Conservation (phyloP, 306 rosid genomes). For the Cicer arietinum region DNA sequence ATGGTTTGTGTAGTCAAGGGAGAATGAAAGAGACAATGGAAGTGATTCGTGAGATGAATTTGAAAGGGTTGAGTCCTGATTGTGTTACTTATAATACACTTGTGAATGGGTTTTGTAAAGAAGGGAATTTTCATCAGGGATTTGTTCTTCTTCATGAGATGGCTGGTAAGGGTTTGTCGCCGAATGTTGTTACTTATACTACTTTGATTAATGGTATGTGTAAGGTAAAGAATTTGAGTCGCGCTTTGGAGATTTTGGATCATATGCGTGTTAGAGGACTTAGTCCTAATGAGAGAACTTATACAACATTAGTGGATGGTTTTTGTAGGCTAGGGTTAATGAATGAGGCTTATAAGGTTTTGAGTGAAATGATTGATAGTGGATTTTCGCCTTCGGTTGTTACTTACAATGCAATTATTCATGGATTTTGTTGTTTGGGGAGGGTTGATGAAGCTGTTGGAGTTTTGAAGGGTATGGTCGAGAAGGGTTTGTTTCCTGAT, state of each 20-base stretch:
- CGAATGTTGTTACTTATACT: constrained; percentile 83
- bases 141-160: constrained; percentile 74
- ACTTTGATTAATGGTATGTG: constrained; percentile 80
- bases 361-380: constrained; percentile 68
- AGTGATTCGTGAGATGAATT: constrained; percentile 66
- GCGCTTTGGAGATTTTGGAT: constrained; percentile 70
- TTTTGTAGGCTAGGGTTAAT: constrained; percentile 75
- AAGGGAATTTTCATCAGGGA: constrained; percentile 82
- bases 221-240: constrained; percentile 73
- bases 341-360: constrained; percentile 66
- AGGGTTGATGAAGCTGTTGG: constrained; percentile 71
- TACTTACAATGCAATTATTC: constrained; percentile 76
- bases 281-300: constrained; percentile 77
- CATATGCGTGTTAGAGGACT: constrained; percentile 79
- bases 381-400: constrained; percentile 81
- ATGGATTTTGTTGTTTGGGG: constrained; percentile 77
- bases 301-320: constrained; percentile 79
- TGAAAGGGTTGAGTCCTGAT: constrained; percentile 66
- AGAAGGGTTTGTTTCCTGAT: constrained; percentile 71
- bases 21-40: constrained; percentile 60
- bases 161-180: constrained; percentile 74
- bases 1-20: constrained; percentile 75
- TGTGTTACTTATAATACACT: constrained; percentile 82
- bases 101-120: constrained; percentile 78
- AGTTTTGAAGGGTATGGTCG: constrained; percentile 62